These are phyloP conservation scores for Verticillium alfalfae DNA, from an alignment of 2,329 filamentous ascomycete species.

Conservation along the genomic window DNA sequence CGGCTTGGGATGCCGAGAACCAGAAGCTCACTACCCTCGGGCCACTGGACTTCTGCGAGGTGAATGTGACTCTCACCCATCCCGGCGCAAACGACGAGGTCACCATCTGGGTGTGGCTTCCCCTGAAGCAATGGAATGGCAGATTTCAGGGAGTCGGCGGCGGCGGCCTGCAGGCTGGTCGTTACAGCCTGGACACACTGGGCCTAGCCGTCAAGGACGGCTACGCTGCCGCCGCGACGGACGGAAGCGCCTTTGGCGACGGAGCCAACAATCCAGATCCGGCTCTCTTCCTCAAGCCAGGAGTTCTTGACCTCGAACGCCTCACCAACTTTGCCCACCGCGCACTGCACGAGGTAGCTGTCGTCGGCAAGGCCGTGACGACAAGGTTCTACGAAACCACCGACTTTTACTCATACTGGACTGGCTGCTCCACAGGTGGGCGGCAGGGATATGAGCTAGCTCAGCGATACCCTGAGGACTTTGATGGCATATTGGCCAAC, in stretches of 20 bases:
- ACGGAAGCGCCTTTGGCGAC: conserved; percentile 14
- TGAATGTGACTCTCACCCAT: conserved; percentile 10
- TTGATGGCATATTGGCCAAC: conserved; percentile 51
- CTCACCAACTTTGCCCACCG: conserved; percentile 25
- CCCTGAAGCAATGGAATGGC: conserved; percentile 15
- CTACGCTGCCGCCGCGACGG: conserved; percentile 15
- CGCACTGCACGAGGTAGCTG: conserved; percentile 38
- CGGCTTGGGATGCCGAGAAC: neutral
- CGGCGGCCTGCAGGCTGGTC: conserved; percentile 9
- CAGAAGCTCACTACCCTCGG: neutral
- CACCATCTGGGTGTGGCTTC: conserved; percentile 12
- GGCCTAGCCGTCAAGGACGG: conserved; percentile 27
- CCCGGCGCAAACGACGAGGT: conserved; percentile 8
- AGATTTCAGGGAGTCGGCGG: conserved; percentile 13
- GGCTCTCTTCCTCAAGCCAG: conserved; percentile 18
- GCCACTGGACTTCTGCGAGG: conserved; percentile 11
- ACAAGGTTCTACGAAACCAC: conserved; percentile 36
- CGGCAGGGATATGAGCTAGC: conserved; percentile 51
- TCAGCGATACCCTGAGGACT: conserved; percentile 48
- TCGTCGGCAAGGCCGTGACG: conserved; percentile 41
- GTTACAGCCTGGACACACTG: neutral
- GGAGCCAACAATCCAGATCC: conserved; percentile 13
- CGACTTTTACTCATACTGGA: conserved; percentile 42
- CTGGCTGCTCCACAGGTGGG: conserved; percentile 55
- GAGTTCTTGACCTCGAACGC: conserved; percentile 18